Evolutionary conservation across 1,284 basidiomycete species (phyloP), one percentile per base, ranked within the genome.

Genomic region (Rhodotorula sp.): DNA sequence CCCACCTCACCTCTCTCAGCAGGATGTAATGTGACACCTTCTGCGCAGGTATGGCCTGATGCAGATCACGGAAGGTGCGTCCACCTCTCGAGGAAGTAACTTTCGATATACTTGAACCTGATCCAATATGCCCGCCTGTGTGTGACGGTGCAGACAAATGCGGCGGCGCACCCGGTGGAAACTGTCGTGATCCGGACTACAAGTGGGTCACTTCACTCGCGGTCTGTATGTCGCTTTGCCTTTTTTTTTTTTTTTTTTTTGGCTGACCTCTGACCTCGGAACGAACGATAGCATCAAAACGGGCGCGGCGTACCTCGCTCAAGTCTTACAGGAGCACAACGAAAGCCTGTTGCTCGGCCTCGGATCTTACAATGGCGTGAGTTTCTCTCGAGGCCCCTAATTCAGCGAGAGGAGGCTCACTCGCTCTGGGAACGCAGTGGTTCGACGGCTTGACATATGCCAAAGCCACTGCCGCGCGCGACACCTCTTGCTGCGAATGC

Each of bases 331-430:
- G 15, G 73, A 71, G 63, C 84, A 87, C 77, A 82, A 82, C 55
- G 88, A 88, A 21, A 85, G 89, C 78, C 79, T 93, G 26, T 81
- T 93, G 16, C 72, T 68, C 16, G 62, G 86, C 10, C 81, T 92
- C 62, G 92, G 90, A 28, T 72, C 80, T 31, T 94, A 94, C 83
- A 94, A 94, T 79, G 64, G 64, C 34, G 47, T 59, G n/a, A 23
- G 62, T 23, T 12, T 14, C 18, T 18, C 19, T 38, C 31, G 52
- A 8, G n/a, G 8, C 0, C 26, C 38, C 10, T 43, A 1, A 2
- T 43, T n/a, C 5, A 16, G 38, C 23, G 18, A 8, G 21, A 15
- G 16, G 1, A 7, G 4, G 49, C 49, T 62, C 7, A 50, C 23
- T 50, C 3, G 21, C 28, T 31, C 19, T n/a, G 10, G 1, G 38